Evolutionary conservation across 768 basidiomycete genomes (phyloP).

Genomic region (Agrocybe praecox): DNA sequence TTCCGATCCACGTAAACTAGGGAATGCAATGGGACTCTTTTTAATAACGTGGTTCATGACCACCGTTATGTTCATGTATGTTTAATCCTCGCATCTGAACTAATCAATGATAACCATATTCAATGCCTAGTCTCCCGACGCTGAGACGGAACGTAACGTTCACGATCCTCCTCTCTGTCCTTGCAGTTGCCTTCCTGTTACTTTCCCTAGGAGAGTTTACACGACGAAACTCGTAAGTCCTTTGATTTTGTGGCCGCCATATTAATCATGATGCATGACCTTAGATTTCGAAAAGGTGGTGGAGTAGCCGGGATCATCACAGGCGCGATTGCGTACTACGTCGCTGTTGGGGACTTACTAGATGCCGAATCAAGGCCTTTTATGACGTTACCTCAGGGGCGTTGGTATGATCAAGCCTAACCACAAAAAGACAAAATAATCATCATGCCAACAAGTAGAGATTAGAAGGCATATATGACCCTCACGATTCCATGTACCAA

Average conservation of each 20-base stretch:
- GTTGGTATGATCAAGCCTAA: slow-evolving; percentile 13
- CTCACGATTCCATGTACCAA: too few relatives aligned
- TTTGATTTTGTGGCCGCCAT: neutral
- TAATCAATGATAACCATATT: neutral
- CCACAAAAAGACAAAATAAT: too few relatives aligned
- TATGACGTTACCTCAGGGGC: slow-evolving; percentile 38
- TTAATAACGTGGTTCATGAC: slow-evolving; percentile 68
- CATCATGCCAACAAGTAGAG: too few relatives aligned
- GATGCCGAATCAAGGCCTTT: slow-evolving; percentile 34
- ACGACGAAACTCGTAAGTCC: slow-evolving; percentile 26
- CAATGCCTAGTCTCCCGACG: slow-evolving; percentile 22
- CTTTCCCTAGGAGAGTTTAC: slow-evolving; percentile 29
- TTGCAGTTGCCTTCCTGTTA: slow-evolving; percentile 27
- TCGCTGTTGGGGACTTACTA: slow-evolving; percentile 41
- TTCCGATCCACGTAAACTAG: slow-evolving; percentile 37
- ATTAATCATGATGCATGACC: too few relatives aligned
- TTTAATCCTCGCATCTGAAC: slow-evolving; percentile 9
- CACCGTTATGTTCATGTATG: slow-evolving; percentile 65
- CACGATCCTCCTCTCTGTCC: slow-evolving; percentile 23
- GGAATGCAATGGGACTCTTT: slow-evolving; percentile 68
- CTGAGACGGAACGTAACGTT: slow-evolving; percentile 25
- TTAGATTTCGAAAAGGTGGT: slow-evolving; percentile 40
- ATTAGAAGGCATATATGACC: too few relatives aligned
- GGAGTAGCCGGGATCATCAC: slow-evolving; percentile 44
- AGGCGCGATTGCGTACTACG: slow-evolving; percentile 47